These are phyloP conservation scores for Crithidia fasciculata DNA, from an alignment of 208 protist species.

Conservation along the genomic window DNA sequence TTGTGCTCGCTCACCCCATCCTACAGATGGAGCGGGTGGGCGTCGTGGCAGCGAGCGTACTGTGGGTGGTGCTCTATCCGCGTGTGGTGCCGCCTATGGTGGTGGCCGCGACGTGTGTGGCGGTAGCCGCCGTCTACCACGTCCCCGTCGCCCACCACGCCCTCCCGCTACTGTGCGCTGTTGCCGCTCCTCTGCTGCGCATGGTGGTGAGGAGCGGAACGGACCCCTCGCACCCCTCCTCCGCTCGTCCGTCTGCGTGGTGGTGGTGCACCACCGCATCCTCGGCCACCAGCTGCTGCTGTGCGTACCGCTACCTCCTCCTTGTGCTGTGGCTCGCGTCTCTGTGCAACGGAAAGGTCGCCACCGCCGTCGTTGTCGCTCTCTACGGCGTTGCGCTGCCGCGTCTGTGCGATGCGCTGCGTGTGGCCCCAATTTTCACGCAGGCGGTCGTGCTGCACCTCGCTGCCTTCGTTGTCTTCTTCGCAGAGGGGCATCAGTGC, in stretches of 20 bases:
- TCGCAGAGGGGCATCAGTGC: conserved; percentile 73
- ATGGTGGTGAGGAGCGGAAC: not conserved
- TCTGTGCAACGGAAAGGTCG: conserved; percentile 58
- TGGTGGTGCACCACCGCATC: too few relatives aligned
- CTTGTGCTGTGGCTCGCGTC: conserved; percentile 55
- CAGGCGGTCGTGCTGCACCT: conserved; percentile 59
- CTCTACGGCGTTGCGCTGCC: conserved; percentile 47
- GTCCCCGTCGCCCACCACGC: conserved; percentile 57
- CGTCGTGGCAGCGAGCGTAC: conserved; percentile 21
- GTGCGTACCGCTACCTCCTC: conserved; percentile 43
- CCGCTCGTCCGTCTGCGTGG: too few relatives aligned
- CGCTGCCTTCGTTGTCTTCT: conserved; percentile 59
- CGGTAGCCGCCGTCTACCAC: conserved; percentile 37
- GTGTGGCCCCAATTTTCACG: conserved; percentile 8
- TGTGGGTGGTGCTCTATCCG: conserved; percentile 25
- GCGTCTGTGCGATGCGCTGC: conserved; percentile 21
- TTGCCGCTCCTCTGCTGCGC: not conserved
- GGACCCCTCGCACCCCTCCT: too few relatives aligned
- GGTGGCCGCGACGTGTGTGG: conserved; percentile 6
- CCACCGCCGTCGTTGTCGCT: conserved; percentile 45
- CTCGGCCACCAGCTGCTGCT: too few relatives aligned
- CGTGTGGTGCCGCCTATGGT: conserved; percentile 3
- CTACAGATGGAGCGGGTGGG: conserved; percentile 30
- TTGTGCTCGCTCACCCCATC: conserved; percentile 13
- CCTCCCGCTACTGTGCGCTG: conserved; percentile 36